phyloP scores from a whole-genome alignment of 352 stramenopile species.

The Globisporangium carolinianum region DNA sequence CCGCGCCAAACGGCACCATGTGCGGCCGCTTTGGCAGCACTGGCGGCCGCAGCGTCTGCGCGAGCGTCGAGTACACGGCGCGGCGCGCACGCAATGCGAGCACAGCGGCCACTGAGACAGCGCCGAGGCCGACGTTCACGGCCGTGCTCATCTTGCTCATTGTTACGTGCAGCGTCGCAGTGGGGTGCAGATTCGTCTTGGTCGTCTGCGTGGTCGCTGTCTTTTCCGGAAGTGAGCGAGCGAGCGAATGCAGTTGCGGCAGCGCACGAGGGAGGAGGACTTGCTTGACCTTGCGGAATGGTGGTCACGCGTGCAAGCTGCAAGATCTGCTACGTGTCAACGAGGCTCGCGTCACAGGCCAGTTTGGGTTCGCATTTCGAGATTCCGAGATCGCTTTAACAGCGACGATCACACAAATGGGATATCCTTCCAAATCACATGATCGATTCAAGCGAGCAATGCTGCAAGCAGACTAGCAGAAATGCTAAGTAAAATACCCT shows the following conservation, averaged over 20 bases:
- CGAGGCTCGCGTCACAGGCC: not conserved
- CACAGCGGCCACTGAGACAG: conserved; percentile 44
- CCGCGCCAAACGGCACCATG: conserved; percentile 80
- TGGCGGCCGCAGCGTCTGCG: conserved; percentile 34
- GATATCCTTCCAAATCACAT: too few species aligned
- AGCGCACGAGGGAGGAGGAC: not conserved
- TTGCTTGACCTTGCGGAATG: not conserved
- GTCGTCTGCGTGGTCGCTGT: not conserved
- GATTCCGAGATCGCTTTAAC: too few species aligned
- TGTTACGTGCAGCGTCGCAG: not conserved
- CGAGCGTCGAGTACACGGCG: conserved; percentile 49
- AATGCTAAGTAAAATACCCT: too few species aligned
- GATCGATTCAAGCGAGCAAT: too few species aligned
- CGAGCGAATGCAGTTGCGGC: not conserved
- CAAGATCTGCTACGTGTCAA: not conserved
- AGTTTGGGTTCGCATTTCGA: too few species aligned
- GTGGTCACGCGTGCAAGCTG: not conserved
- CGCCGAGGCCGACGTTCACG: conserved; percentile 48
- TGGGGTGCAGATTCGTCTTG: not conserved
- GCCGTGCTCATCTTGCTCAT: conserved; percentile 50
- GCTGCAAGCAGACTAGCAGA: too few species aligned
- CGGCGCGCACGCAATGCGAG: conserved; percentile 51
- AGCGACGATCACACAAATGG: too few species aligned
- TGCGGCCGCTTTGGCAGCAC: conserved; percentile 63
- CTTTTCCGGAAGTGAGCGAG: not conserved